Evolutionary conservation across 169 alveolate genomes (phyloP).

Genomic region (Neospora caninum): DNA sequence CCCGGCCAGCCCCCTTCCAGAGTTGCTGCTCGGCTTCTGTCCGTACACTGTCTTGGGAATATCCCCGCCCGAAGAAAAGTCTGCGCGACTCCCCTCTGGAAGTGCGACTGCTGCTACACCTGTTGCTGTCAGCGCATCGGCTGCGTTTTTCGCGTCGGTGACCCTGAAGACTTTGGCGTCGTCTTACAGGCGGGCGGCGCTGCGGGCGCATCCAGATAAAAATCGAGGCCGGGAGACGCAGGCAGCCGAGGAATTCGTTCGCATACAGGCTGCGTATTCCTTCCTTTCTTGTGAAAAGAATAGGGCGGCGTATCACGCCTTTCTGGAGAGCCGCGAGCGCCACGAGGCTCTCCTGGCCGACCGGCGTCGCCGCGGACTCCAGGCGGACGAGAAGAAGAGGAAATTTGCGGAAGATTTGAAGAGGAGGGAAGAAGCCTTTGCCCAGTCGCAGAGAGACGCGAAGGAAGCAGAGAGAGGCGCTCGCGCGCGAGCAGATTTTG

Average conservation of each 20-base stretch:
- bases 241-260: conserved; percentile 53
- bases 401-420: conserved; percentile 36
- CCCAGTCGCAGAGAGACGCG: background rate
- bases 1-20: background rate
- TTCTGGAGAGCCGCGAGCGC: conserved; percentile 46
- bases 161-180: conserved; percentile 37
- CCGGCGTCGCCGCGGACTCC: conserved; percentile 3
- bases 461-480: background rate
- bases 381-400: conserved; percentile 34
- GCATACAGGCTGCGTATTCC: conserved; percentile 52
- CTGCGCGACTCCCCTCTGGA: background rate
- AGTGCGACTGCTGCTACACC: background rate
- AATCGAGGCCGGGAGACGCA: conserved; percentile 56
- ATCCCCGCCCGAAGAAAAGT: background rate
- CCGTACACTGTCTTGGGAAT: conserved; percentile 31
- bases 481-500: background rate
- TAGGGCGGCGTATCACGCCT: conserved; percentile 41
- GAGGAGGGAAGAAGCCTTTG: conserved; percentile 19
- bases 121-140: background rate
- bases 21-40: background rate
- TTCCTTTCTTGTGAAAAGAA: conserved; percentile 29
- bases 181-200: conserved; percentile 55
- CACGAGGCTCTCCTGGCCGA: conserved; percentile 45
- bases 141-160: background rate
- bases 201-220: conserved; percentile 64